Base-by-base conservation (phyloP, 768 basidiomycete genomes). In the Lentinula sp. region DNA sequence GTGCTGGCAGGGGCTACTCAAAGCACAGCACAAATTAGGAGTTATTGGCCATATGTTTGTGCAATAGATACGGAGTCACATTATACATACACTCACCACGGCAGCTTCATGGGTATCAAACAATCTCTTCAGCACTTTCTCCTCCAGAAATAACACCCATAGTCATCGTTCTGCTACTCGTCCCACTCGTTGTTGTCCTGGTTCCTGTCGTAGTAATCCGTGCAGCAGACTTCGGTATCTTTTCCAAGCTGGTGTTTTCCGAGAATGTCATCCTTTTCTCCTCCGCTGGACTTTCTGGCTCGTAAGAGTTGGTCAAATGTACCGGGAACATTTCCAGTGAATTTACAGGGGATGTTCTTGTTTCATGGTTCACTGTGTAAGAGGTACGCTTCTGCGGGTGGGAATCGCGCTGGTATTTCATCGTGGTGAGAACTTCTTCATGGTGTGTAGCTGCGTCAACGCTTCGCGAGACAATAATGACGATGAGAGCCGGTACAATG, bases 401-500 rank as follows among this genome's bases (percentile, higher is more conserved):
- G 39, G 53, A 54, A 23, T 40, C 21, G 4, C 37, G 32, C 46
- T n/a, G 35, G 31, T 59, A 59, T 1, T 40, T 48, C 28, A 59
- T 48, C 21, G 57, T 59, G 43, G 46, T 59, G 6, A 59, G 57
- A 16, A n/a, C 57, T 51, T 31, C 45, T 49, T 59, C 57, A 32
- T 59, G 46, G 8, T 59, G 45, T 35, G 57, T 59, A 34, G 45
- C 46, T 39, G 57, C 57, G 21, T 49, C 57, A 28, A 59, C 34
- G 32, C 46, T 59, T 16, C 57, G 57, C 32, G 57, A 59, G 45
- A 59, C 57, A 18, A 59, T 28, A 9, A 59, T 48, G 43, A 59
- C 57, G 45, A 59, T 59, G 16, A 59, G 45, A 23, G 57, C 57
- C 9, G 57, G 57, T 42, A 59, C 57, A n/a, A 59, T 59, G 3